A percentile compares a stretch with the other conserved stretches of the same genome.
phyloP scores from a whole-genome alignment of 176 grass and related monocot species.

The Avena sativa region DNA sequence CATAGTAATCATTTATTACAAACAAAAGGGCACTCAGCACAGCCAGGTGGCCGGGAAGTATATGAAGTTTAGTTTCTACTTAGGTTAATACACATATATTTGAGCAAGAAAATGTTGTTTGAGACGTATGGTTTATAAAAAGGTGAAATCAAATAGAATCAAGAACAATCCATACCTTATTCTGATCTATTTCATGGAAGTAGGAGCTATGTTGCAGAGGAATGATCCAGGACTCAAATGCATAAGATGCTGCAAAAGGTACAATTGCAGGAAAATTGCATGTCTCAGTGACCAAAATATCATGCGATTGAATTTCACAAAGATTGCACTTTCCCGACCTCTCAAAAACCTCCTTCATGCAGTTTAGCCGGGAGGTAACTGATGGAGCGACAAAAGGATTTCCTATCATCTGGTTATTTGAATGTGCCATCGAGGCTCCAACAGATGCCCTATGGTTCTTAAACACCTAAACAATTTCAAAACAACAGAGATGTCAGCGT shows the following conservation, averaged over 20 bases:
- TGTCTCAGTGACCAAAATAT: slow-evolving; percentile 69
- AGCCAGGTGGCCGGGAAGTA: background rate
- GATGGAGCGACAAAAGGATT: no score
- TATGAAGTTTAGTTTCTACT: background rate
- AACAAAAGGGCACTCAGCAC: background rate
- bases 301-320: slow-evolving; percentile 58
- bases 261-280: slow-evolving; percentile 71
- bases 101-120: background rate
- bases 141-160: background rate
- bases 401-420: no score
- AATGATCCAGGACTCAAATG: slow-evolving; percentile 94
- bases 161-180: slow-evolving; percentile 53
- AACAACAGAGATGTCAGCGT: no score
- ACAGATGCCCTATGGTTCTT: no score
- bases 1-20: background rate
- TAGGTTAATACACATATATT: background rate
- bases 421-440: no score
- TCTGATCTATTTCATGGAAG: slow-evolving; percentile 85
- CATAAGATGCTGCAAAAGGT: slow-evolving; percentile 86
- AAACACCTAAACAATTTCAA: no score
- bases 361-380: slow-evolving; percentile 51
- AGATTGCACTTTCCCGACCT: slow-evolving; percentile 67
- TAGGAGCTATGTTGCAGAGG: slow-evolving; percentile 66
- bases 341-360: slow-evolving; percentile 74
- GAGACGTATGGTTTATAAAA: slow-evolving; percentile 3